Evolutionary conservation across 106 monocot species (phyloP).

Genomic region (Alisma plantagoaquatica): DNA sequence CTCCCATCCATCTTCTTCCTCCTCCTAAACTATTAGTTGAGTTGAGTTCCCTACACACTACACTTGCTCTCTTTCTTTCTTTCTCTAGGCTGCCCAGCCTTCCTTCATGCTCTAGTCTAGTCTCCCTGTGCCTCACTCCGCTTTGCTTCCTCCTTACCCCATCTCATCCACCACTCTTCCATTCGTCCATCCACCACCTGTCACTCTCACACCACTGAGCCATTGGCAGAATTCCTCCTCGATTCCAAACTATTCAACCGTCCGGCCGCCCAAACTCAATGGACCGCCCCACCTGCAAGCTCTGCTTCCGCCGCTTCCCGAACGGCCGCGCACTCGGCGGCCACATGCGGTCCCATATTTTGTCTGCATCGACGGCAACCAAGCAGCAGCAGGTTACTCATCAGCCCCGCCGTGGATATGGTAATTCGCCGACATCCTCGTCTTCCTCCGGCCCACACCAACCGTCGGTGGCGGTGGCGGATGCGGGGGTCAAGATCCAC

Average conservation of each 20-base stretch:
- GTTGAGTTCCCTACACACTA: too few relatives aligned
- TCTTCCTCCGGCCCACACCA: constrained; percentile 8
- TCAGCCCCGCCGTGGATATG: constrained; percentile 2
- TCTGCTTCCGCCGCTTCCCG: constrained; percentile 52
- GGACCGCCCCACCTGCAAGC: constrained; percentile 63
- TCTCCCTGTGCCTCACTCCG: too few relatives aligned
- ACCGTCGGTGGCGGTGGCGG: background rate
- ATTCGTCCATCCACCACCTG: background rate
- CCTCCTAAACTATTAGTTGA: too few relatives aligned
- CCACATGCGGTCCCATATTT: constrained; percentile 69
- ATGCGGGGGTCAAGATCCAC: background rate
- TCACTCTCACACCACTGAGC: background rate
- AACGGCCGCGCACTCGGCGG: constrained; percentile 63
- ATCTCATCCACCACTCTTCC: constrained; percentile 1
- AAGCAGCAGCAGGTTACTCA: background rate
- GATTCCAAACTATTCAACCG: too few relatives aligned
- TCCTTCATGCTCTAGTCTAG: too few relatives aligned
- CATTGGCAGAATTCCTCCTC: too few relatives aligned
- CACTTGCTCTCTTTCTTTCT: too few relatives aligned
- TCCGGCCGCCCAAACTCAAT: constrained; percentile 9
- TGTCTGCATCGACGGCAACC: background rate
- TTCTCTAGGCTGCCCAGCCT: too few relatives aligned
- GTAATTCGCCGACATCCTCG: too few relatives aligned
- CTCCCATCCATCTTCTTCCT: too few relatives aligned
- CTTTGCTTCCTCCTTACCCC: constrained; percentile 11